These are phyloP conservation scores for Acidiella bohemica DNA, from an alignment of 495 filamentous ascomycete genomes.

Conservation along the genomic window DNA sequence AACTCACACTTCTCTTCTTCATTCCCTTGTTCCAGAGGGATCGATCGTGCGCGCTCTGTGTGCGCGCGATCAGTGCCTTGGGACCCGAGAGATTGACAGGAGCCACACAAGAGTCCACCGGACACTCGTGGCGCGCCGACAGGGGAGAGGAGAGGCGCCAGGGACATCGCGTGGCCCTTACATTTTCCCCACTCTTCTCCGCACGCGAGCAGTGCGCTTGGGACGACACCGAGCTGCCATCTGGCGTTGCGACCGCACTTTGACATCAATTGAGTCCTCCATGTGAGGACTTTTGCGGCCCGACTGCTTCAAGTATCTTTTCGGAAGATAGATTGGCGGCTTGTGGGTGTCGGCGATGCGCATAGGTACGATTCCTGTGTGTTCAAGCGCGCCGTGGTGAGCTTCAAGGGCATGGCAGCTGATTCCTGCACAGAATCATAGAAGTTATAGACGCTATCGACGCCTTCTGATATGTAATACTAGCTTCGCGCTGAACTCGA, in stretches of 20 bases:
- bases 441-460: constrained; percentile 10
- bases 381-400: neutral
- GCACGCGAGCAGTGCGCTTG: neutral
- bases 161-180: neutral
- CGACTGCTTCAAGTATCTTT: too few species aligned
- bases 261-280: neutral
- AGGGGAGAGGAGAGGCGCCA: too few species aligned
- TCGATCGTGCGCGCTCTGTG: neutral
- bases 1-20: neutral
- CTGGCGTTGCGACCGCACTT: constrained; percentile 9
- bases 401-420: constrained; percentile 1
- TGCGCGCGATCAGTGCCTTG: neutral
- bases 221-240: neutral
- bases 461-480: constrained; percentile 6
- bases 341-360: constrained; percentile 6
- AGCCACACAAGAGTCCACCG: neutral
- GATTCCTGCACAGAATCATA: too few species aligned
- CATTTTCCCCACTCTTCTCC: constrained; percentile 4
- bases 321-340: constrained; percentile 13
- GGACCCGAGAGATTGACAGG: neutral
- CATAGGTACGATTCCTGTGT: constrained; percentile 8
- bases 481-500: constrained; percentile 3
- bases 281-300: neutral
- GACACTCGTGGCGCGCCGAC: too few species aligned
- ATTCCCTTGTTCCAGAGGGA: neutral